Conservation (phyloP, 2,329 filamentous ascomycete species). For the Orbilia ellipsospora region DNA sequence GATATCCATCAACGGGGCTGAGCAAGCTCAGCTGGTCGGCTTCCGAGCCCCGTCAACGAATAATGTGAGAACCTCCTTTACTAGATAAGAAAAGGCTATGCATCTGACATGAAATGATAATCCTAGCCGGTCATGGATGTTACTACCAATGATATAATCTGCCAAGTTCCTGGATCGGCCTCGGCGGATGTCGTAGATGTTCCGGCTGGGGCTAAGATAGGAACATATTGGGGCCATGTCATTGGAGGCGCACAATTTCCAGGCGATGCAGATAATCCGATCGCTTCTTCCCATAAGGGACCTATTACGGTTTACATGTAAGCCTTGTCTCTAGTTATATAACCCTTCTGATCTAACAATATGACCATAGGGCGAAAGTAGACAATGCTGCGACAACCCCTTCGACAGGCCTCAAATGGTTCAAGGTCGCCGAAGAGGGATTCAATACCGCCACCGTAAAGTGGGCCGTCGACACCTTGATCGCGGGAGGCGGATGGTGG, state of each 20-base stretch:
- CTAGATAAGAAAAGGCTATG: background rate
- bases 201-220: constrained; percentile 67
- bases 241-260: constrained; percentile 68
- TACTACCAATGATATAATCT: constrained; percentile 65
- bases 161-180: constrained; percentile 61
- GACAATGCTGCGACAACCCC: constrained; percentile 62
- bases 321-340: constrained; percentile 5
- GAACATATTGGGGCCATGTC: constrained; percentile 68
- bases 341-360: background rate
- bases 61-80: constrained; percentile 58
- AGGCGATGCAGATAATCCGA: constrained; percentile 66
- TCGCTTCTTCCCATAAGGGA: constrained; percentile 66
- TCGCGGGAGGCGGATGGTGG: constrained; percentile 64
- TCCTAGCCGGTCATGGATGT: constrained; percentile 65
- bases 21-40: constrained; percentile 67
- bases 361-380: constrained; percentile 61
- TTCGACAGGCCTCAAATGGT: constrained; percentile 63
- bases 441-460: constrained; percentile 62
- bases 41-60: constrained; percentile 67
- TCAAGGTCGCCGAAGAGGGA: constrained; percentile 64
- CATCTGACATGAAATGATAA: background rate
- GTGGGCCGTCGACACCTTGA: constrained; percentile 68
- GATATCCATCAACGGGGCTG: constrained; percentile 66
- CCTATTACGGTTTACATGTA: constrained; percentile 62
- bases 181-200: constrained; percentile 65